phyloP scores from a whole-genome alignment of 257 asterid genomes.

The Rauvolfia tetraphylla region DNA sequence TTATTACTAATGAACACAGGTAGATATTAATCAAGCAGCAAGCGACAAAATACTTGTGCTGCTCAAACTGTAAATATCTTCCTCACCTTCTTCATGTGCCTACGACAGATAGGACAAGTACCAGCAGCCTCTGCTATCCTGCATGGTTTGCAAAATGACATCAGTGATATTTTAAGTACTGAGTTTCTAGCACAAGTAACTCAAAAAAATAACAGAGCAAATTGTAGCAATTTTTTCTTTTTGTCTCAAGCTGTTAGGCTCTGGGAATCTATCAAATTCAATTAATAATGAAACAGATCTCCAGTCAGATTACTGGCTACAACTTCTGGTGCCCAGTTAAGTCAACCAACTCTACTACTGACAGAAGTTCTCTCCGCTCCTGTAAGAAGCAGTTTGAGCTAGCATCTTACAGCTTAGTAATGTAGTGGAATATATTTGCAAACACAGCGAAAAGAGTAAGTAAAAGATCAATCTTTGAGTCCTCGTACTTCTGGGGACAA shows the following conservation, averaged over 20 bases:
- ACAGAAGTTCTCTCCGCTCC: not conserved
- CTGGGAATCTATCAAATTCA: too few species aligned
- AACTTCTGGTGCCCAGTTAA: not conserved
- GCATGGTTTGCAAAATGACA: conserved; percentile 23
- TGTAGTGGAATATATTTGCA: too few species aligned
- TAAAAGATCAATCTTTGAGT: not conserved
- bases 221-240: not conserved
- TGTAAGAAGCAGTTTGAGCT: not conserved
- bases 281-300: not conserved
- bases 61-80: conserved; percentile 74
- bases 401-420: not conserved
- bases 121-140: conserved; percentile 66
- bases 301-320: not conserved
- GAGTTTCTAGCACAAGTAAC: not conserved
- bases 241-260: not conserved
- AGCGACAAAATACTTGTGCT: conserved; percentile 4
- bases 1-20: not conserved
- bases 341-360: not conserved
- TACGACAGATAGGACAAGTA: conserved; percentile 80
- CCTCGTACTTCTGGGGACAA: too few species aligned
- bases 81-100: conserved; percentile 60
- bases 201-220: not conserved
- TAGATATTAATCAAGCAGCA: not conserved
- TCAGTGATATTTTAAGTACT: not conserved
- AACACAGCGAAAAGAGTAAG: too few species aligned